These are phyloP conservation scores for Saccharomyces hybrid DNA, from an alignment of 1,139 yeast species.

Conservation along the genomic window DNA sequence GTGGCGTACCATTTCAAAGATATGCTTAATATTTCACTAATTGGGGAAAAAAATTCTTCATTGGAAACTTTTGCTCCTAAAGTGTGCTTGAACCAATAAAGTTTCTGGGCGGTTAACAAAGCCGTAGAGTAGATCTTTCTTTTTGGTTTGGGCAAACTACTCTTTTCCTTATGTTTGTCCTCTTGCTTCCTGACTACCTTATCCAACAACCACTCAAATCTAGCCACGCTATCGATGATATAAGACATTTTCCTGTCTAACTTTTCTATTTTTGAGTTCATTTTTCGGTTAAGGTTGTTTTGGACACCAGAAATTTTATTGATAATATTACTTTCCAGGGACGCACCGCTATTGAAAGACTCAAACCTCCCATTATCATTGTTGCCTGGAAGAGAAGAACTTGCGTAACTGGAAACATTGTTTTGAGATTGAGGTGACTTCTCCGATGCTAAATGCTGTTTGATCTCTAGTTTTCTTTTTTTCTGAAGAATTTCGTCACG, in stretches of 20 bases:
- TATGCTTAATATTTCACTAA: conserved; percentile 14
- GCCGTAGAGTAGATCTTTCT: conserved; percentile 16
- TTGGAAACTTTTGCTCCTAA: conserved; percentile 9
- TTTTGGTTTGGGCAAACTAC: conserved; percentile 9
- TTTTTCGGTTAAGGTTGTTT: not conserved
- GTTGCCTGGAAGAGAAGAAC: too few species aligned
- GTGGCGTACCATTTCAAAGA: conserved; percentile 24
- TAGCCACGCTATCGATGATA: conserved; percentile 18
- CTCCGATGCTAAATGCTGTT: not conserved
- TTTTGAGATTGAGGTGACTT: not conserved
- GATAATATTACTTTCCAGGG: not conserved
- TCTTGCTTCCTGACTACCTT: conserved; percentile 9
- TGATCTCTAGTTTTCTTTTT: conserved; percentile 3
- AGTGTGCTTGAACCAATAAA: conserved; percentile 19
- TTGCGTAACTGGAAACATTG: not conserved
- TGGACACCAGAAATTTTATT: not conserved
- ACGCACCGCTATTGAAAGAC: not conserved
- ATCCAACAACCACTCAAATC: conserved; percentile 16
- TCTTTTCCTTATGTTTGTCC: not conserved
- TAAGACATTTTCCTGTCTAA: conserved; percentile 21
- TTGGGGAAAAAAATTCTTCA: conserved; percentile 14
- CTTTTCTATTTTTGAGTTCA: conserved; percentile 14
- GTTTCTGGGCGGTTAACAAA: conserved; percentile 18
- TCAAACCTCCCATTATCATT: not conserved
- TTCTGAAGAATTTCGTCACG: conserved; percentile 4